phyloP scores from a whole-genome alignment of 352 stramenopile genomes.

The Pythium scleroteichum region DNA sequence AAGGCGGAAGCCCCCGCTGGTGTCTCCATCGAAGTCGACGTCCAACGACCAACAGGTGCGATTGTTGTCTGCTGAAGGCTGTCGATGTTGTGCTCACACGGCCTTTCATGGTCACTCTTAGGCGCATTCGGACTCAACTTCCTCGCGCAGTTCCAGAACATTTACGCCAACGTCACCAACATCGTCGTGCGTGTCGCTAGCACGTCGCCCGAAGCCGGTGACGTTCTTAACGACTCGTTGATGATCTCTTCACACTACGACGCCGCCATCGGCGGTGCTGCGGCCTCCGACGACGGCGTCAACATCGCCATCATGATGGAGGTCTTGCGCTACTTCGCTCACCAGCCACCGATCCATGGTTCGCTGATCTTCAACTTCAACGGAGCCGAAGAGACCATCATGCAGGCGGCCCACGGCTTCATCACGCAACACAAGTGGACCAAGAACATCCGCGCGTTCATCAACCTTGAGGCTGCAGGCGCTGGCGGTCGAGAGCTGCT shows the following conservation, averaged over 20 bases:
- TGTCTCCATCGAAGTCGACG: slow-evolving; percentile 54
- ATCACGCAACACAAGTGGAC: slow-evolving; percentile 83
- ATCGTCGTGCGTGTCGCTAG: slow-evolving; percentile 67
- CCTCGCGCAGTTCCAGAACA: slow-evolving; percentile 80
- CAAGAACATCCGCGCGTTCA: slow-evolving; percentile 66
- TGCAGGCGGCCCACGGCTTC: slow-evolving; percentile 77
- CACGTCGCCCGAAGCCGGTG: slow-evolving; percentile 17
- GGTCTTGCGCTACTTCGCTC: slow-evolving; percentile 46
- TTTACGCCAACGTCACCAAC: slow-evolving; percentile 85
- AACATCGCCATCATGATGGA: slow-evolving; percentile 86
- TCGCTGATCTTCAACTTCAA: slow-evolving; percentile 85
- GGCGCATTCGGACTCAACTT: slow-evolving; percentile 78
- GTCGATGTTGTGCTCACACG: background rate
- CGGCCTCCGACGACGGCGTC: slow-evolving; percentile 74
- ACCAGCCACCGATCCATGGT: slow-evolving; percentile 42
- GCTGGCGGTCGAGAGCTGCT: slow-evolving; percentile 72
- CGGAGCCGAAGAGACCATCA: slow-evolving; percentile 76
- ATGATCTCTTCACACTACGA: slow-evolving; percentile 85
- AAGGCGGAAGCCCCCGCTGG: slow-evolving; percentile 32
- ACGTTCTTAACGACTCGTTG: slow-evolving; percentile 49
- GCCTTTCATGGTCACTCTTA: too few species aligned
- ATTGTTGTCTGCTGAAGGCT: background rate
- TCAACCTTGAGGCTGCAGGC: slow-evolving; percentile 76
- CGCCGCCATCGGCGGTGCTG: slow-evolving; percentile 65
- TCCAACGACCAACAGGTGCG: slow-evolving; percentile 59